Base-by-base conservation (phyloP, 1,284 basidiomycete species). In the Earliella scabrosa region DNA sequence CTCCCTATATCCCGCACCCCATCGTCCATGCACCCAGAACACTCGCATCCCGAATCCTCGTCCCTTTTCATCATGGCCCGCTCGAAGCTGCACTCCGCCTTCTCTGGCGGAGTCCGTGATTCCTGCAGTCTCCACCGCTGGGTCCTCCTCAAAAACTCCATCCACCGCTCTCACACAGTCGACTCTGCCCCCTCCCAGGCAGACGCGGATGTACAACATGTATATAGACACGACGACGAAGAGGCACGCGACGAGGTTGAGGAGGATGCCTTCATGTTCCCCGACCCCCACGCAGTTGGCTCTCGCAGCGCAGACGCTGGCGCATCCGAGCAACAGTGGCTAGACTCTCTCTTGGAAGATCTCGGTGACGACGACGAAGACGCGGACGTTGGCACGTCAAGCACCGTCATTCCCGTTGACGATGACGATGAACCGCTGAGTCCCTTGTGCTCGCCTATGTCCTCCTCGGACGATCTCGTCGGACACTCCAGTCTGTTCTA, bases 121-220 rank as follows among this genome's bases (percentile, higher is more conserved):
- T 83, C 76, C 64, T 80, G 81, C 77, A 90, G 83, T 75, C 81
- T 92, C 75, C 88, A 90, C 71, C 88, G 90, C 70, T 91, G 88
- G 87, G 90, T 92, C 53, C 80, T 92, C 56, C 81, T 92, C 71
- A 91, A 91, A 87, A 92, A 92, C 73, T 90, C 87, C 35, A 81
- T 92, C 63, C 73, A 83, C 61, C 78, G 76, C 67, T 81, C 82
- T 64, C 77, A 79, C 54, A 36, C 60, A 39, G 45, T 52, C 55
- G 60, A 62, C 32, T 72, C 78, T 64, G 70, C 65, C 52, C 56
- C 61, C 54, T 64, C 66, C 49, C 59, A 68, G 54, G 64, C 72
- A 49, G 63, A 67, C 60, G 59, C 73, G 67, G 76, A 75, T 72
- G 65, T 75, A 61, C 72, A 71, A 63, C 63, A 71, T 73, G 70